Evolutionary conservation across 352 stramenopile species (phyloP), one percentile per base, ranked within the genome.

Genomic region (Globisporangium perplexum): DNA sequence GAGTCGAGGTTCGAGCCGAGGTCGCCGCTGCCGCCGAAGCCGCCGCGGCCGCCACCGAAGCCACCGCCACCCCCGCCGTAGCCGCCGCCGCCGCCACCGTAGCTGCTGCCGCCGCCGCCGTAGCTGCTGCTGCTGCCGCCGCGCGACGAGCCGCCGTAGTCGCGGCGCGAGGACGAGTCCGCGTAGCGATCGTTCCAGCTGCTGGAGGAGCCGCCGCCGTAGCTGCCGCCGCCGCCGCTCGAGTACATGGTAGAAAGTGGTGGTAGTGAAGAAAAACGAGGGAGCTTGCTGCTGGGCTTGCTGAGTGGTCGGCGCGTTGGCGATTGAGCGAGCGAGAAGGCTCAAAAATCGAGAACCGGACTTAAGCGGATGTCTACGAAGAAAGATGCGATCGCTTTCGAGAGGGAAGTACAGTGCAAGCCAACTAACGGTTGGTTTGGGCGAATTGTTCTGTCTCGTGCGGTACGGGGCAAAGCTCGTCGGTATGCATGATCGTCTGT

Each of bases 1-100:
- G 74, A 81, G 53, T 87, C 72, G 43, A 99, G 74, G 62, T 88
- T 88, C 6, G 86, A 69, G 26, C 95, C 95, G 1, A 98, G 66
- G 62, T 91, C 86, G 30, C 83, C 78, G 28, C 72, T 75, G 50
- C 74, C 67, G 33, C 69, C 57, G 53, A 42, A 48, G 39, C 62
- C 65, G 48, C 53, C 53, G 49, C 71, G 67, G 22, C 65, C 65
- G 5, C 71, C 59, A n/a, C 69, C 70, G 22, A 65, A 64, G 15
- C 71, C 69, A 14, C 64, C 62, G 20, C 69, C 67, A 12, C 58
- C 55, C 22, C 55, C 57, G 26, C 53, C 38, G 26, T 62, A 54
- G n/a, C 62, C 65, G 8, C 60, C 59, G 12, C 53, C 55, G n/a
- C 73, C 59, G 46, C 72, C 61, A 36, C 65, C 61, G 10, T 71